Conservation (phyloP, 768 basidiomycete genomes). For the Naganishia vishniacii region DNA sequence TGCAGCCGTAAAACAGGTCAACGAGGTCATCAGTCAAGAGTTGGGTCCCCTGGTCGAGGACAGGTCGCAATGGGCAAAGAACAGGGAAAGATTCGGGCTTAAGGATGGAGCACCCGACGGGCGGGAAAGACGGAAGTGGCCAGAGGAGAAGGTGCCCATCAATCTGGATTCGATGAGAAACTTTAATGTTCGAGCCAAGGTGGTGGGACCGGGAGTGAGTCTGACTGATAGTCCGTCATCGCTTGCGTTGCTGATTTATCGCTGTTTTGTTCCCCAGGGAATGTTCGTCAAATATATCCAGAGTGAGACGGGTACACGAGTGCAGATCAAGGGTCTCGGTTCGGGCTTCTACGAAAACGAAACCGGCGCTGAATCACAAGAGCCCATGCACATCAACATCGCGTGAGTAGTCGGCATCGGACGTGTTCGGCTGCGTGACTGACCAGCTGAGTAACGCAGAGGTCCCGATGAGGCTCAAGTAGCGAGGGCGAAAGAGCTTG, state of each 20-base stretch:
- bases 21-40: conserved; percentile 50
- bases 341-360: conserved; percentile 92
- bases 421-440: neutral
- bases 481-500: conserved; percentile 74
- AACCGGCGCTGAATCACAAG: conserved; percentile 78
- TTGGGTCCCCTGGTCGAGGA: conserved; percentile 50
- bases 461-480: conserved; percentile 86
- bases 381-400: conserved; percentile 86
- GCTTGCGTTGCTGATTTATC: neutral
- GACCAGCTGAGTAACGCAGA: conserved; percentile 39
- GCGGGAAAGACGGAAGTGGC: conserved; percentile 70
- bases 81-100: conserved; percentile 43
- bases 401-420: conserved; percentile 57
- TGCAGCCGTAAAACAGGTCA: conserved; percentile 48
- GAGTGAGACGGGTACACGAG: conserved; percentile 87
- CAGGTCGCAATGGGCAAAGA: conserved; percentile 45
- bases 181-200: conserved; percentile 96
- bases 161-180: conserved; percentile 84
- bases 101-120: conserved; percentile 29
- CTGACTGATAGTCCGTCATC: neutral
- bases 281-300: conserved; percentile 98
- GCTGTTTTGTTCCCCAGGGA: conserved; percentile 55
- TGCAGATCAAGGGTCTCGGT: conserved; percentile 92
- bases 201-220: conserved; percentile 84
- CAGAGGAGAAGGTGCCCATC: conserved; percentile 89